Base-by-base conservation (phyloP, 129 eudicot genomes). In the Deinandra increscens region DNA sequence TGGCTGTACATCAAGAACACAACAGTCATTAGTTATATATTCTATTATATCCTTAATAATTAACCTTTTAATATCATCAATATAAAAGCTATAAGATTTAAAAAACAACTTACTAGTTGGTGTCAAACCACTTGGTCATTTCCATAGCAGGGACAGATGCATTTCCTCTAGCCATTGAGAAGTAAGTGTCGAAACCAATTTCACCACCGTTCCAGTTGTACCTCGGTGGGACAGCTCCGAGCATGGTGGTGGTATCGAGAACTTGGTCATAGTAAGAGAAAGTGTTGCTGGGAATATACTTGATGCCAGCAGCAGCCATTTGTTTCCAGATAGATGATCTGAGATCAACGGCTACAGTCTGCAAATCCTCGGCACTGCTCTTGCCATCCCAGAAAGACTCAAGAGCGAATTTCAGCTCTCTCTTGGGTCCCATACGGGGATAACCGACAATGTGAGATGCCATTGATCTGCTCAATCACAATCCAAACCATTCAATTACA, bases 41-140 rank as follows among this genome's bases (percentile, higher is more conserved):
- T 4, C 37, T 7, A 60, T 56, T 13, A 33, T 37, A 58, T 1
- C 36, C 0, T 4, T 2, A 61, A 61, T 36, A 54, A 10, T 22
- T 22, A 60, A 49, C 11, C 0, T 23, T 49, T 49, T 15, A 59
- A 62, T 11, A 75, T 0, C 31, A 51, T 6, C 9, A 29, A 69
- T 37, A 22, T 6, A 45, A 8, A 60, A 20, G 39, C 6, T 17
- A 39, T 15, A 20, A 70, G 54, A 69, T 58, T 46, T 2, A 13
- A 5, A 34, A 7, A 29, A 13, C 19, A 54, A 86, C 99, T 87
- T 93, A 93, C 99, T 93, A 93, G 95, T 93, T 93, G 95, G 99
- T 93, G 90, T 93, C 99, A 44, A 93, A 93, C 99, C 99, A 93
- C 97, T 93, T 93, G 80, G 99, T 93, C 99, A 89, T 93, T 65